Percentiles rank a stretch among this genome's conserved stretches.
Evolutionary conservation across 331 rosid species (phyloP).

Genomic region (Malus hybrid): DNA sequence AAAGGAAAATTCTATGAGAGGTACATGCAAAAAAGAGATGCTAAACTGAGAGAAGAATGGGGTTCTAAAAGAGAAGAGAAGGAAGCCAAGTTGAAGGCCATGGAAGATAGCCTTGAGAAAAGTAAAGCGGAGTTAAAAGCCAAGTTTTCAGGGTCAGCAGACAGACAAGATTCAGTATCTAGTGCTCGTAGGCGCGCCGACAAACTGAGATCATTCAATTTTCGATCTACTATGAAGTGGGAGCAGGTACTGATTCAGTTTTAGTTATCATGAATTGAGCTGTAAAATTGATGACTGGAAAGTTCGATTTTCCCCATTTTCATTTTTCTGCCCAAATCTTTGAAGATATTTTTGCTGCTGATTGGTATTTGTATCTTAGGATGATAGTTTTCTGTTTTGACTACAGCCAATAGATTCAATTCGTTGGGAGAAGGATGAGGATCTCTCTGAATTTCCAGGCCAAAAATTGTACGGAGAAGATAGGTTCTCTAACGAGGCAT

Average conservation of each 20-base stretch:
- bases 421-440: conserved; percentile 70
- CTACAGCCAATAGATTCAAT: conserved; percentile 67
- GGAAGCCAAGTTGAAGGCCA: conserved; percentile 90
- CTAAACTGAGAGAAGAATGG: conserved; percentile 89
- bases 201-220: conserved; percentile 60
- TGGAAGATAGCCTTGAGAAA: conserved; percentile 85
- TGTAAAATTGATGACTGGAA: conserved; percentile 9
- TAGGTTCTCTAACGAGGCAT: conserved; percentile 26
- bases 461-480: conserved; percentile 46
- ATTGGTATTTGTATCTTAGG: conserved; percentile 17
- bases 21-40: conserved; percentile 90
- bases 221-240: conserved; percentile 41
- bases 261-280: conserved; percentile 14
- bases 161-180: conserved; percentile 46
- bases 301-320: conserved; percentile 2
- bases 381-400: conserved; percentile 15
- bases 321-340: not conserved
- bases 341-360: conserved; percentile 11
- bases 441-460: conserved; percentile 52
- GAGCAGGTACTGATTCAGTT: conserved; percentile 61
- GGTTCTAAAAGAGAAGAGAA: conserved; percentile 68
- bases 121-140: conserved; percentile 77
- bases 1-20: conserved; percentile 82
- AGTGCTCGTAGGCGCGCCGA: conserved; percentile 52
- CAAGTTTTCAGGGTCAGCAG: conserved; percentile 63